Evolutionary conservation across 305 asterid species (phyloP).

Genomic region (Nicotiana rustica): DNA sequence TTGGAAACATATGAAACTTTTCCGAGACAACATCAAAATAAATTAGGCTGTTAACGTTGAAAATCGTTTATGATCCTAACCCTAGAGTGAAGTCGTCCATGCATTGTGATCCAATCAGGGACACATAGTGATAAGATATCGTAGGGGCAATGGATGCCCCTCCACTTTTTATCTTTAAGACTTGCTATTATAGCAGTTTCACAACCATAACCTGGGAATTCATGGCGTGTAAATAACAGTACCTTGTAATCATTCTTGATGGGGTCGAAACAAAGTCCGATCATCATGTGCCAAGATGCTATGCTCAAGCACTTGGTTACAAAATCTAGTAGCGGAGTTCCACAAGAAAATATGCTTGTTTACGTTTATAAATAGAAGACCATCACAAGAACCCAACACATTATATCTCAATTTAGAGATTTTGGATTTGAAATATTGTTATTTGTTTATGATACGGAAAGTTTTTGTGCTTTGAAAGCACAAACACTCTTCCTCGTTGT

Average conservation of each 20-base stretch:
- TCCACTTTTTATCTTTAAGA: conserved; percentile 1
- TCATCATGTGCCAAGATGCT: not conserved
- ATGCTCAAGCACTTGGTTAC: not conserved
- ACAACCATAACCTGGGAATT: not conserved
- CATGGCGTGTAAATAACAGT: not conserved
- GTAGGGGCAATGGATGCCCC: not conserved
- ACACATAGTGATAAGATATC: not conserved
- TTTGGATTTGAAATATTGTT: not conserved
- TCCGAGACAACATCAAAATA: not conserved
- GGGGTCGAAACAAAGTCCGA: not conserved
- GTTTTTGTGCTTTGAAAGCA: not conserved
- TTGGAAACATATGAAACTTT: not conserved
- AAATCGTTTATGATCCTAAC: not conserved
- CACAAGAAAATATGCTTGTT: not conserved
- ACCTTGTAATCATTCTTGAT: not conserved
- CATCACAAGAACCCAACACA: not conserved
- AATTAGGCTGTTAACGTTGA: not conserved
- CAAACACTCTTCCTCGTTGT: not conserved
- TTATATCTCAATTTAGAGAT: not conserved
- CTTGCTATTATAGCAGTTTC: not conserved
- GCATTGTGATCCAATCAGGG: not conserved
- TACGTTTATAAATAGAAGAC: not conserved
- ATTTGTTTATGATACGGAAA: not conserved
- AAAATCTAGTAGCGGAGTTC: too few species aligned
- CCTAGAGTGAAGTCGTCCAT: not conserved